A percentile compares a stretch with the other conserved stretches of the same genome.
These are phyloP conservation scores for Aspergillus aculeatinus DNA, from an alignment of 2,329 filamentous ascomycete species.

Conservation along the genomic window DNA sequence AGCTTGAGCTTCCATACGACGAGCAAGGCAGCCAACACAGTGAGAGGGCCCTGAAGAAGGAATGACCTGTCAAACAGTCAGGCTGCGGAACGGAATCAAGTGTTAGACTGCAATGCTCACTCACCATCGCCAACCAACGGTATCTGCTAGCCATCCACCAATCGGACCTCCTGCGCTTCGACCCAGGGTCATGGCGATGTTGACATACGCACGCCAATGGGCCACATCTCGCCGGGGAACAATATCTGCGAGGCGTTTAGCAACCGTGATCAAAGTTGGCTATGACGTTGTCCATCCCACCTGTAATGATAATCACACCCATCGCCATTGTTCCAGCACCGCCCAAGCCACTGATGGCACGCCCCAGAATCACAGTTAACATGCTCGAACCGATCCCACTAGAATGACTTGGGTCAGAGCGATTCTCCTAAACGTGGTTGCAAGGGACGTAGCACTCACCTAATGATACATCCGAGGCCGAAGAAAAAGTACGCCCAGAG, in stretches of 20 bases:
- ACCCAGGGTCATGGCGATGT: constrained; percentile 52
- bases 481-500: constrained; percentile 54
- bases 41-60: constrained; percentile 28
- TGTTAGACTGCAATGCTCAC: constrained; percentile 22
- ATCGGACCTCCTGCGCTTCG: constrained; percentile 54
- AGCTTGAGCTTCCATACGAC: constrained; percentile 45
- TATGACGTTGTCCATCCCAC: constrained; percentile 11
- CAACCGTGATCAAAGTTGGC: not conserved
- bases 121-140: constrained; percentile 65
- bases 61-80: constrained; percentile 23
- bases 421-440: too few relatives aligned
- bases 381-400: constrained; percentile 41
- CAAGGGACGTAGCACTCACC: constrained; percentile 21
- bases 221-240: constrained; percentile 52
- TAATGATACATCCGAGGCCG: constrained; percentile 45
- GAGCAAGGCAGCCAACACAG: constrained; percentile 36
- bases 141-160: constrained; percentile 62
- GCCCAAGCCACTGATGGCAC: constrained; percentile 45
- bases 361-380: constrained; percentile 42
- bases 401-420: not conserved
- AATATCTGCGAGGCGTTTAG: constrained; percentile 36
- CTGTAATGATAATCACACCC: constrained; percentile 49
- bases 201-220: constrained; percentile 52
- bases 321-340: constrained; percentile 47
- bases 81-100: not conserved